Base-by-base conservation (phyloP, 2,329 filamentous ascomycete species). In the Cladophialophora exuberans region DNA sequence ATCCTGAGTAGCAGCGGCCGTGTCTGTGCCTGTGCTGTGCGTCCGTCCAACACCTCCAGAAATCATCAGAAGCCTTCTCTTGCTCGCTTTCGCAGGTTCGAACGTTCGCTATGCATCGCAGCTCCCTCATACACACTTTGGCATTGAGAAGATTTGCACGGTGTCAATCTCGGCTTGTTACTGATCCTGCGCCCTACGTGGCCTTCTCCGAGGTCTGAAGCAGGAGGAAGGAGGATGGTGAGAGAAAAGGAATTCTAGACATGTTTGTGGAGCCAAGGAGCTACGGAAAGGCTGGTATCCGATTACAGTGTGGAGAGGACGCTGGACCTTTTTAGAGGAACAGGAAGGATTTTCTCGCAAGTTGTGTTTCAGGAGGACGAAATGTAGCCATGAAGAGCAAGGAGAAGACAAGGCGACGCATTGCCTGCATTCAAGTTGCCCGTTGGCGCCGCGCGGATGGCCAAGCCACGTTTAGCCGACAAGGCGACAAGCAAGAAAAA, bases 281-380 rank as follows among this genome's bases (percentile, higher is more conserved):
- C 30, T 20, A 35, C 57, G 57, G 57, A 52, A 33, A 17, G 38
- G 4, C 10, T 46, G 30, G 31, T 28, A 52, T 54, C 57, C 57
- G 57, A 54, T 17, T n/a, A 26, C 17, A 33, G 23, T 18, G 20
- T 41, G 42, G 17, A 31, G 26, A 49, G 35, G 36, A 33, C 10
- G 17, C 35, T 42, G 31, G 36, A 33, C 6, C n/a, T n/a, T 47
- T 54, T 44, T 31, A 50, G 23, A 10, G 35, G 39, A n/a, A 20
- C 45, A 5, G 45, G 30, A 46, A 26, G 28, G 30, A 33, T 25
- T 25, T 42, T 57, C 54, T 52, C 44, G 54, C 57, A 52, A 31
- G 25, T 23, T 20, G 22, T 52, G 57, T 60, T 60, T 60, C 57
- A 60, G 15, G 43, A 43, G 30, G n/a, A 6, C 30, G 39, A 20